A percentile compares a stretch with the other conserved stretches of the same genome.
These are phyloP conservation scores for Sequoia sempervirens DNA, from an alignment of 75 land plant species.

Conservation along the genomic window DNA sequence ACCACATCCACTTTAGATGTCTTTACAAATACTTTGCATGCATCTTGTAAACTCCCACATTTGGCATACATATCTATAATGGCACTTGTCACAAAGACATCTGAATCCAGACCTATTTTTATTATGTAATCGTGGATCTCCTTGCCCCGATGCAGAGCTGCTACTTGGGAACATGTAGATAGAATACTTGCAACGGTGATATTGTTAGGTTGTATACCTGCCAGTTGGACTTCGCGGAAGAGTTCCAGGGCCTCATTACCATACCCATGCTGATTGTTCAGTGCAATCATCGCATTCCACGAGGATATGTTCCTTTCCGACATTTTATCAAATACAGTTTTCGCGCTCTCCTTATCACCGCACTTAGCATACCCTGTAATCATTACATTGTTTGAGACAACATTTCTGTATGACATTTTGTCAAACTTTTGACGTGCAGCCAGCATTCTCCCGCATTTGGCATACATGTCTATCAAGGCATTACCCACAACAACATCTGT, in stretches of 20 bases:
- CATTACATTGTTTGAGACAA: constrained; percentile 11
- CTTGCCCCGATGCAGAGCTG: constrained; percentile 18
- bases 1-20: neutral
- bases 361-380: constrained; percentile 16
- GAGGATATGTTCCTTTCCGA: constrained; percentile 26
- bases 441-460: constrained; percentile 15
- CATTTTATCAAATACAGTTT: constrained; percentile 2
- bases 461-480: constrained; percentile 11
- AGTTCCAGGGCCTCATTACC: constrained; percentile 18
- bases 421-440: constrained; percentile 7
- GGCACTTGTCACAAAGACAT: constrained; percentile 12
- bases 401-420: constrained; percentile 2
- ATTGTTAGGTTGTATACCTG: constrained; percentile 19
- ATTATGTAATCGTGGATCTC: constrained; percentile 1
- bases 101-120: neutral
- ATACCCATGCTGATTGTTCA: constrained; percentile 15
- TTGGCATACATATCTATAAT: constrained; percentile 21
- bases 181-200: constrained; percentile 23
- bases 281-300: constrained; percentile 34
- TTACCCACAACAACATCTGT: constrained; percentile 4
- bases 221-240: constrained; percentile 17
- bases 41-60: constrained; percentile 16
- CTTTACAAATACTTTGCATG: constrained; percentile 9
- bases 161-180: constrained; percentile 18
- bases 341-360: neutral